Percentiles rank a stretch among this genome's conserved stretches.
These are phyloP conservation scores for Hortaea werneckii DNA, from an alignment of 2,329 filamentous ascomycete genomes.

Conservation along the genomic window DNA sequence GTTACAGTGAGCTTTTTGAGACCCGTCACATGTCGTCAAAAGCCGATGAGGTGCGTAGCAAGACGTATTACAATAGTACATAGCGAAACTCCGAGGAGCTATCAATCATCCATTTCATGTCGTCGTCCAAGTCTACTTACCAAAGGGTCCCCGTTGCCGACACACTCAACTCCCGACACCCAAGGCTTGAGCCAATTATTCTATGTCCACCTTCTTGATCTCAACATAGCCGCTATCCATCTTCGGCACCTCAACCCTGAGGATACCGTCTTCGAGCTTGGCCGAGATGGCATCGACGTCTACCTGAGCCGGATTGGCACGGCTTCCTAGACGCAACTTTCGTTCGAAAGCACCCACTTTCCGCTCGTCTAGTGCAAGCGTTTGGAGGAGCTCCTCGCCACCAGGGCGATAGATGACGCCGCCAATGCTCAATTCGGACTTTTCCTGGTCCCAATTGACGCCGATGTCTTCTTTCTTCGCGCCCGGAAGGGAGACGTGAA, in stretches of 20 bases:
- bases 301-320: conserved; percentile 49
- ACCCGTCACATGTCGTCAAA: too few relatives aligned
- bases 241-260: conserved; percentile 71
- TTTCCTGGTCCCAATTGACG: conserved; percentile 65
- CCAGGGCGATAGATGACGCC: conserved; percentile 66
- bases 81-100: too few relatives aligned
- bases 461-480: conserved; percentile 69
- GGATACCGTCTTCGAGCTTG: conserved; percentile 67
- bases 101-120: too few relatives aligned
- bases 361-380: conserved; percentile 54
- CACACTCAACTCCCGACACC: too few relatives aligned
- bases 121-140: too few relatives aligned
- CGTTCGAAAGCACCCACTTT: conserved; percentile 67
- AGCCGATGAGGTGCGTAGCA: too few relatives aligned
- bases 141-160: too few relatives aligned
- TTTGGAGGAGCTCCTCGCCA: conserved; percentile 58
- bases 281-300: conserved; percentile 60
- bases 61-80: too few relatives aligned
- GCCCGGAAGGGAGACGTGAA: conserved; percentile 66
- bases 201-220: conserved; percentile 43
- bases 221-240: conserved; percentile 52
- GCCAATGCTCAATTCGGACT: conserved; percentile 53
- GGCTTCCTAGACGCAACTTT: conserved; percentile 50
- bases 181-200: conserved; percentile 18
- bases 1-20: too few relatives aligned